Conservation (phyloP, 306 rosid genomes). For the Prunus fruticosa region DNA sequence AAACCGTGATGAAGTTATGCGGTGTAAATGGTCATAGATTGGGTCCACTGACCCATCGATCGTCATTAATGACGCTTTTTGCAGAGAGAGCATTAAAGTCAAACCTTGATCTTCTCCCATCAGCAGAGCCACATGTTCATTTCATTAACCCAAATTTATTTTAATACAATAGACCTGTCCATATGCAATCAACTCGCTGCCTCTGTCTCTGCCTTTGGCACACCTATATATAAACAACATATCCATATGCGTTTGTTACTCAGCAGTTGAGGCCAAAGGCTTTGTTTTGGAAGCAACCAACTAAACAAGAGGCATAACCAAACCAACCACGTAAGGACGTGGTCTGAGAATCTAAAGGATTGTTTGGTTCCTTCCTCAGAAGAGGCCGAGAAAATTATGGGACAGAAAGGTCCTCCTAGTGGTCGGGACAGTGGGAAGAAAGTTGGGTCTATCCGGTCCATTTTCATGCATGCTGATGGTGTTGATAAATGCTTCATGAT, state of each 20-base stretch:
- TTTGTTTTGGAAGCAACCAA: background rate
- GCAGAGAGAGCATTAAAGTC: background rate
- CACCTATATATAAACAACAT: background rate
- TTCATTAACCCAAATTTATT: background rate
- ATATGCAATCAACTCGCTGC: background rate
- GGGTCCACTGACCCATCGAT: background rate
- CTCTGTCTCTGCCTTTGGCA: background rate
- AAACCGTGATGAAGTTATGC: too few species aligned
- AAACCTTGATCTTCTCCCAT: background rate
- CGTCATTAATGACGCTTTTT: constrained; percentile 14
- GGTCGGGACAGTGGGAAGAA: constrained; percentile 15
- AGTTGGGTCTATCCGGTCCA: constrained; percentile 46
- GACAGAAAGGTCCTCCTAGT: background rate
- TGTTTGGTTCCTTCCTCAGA: constrained; percentile 21
- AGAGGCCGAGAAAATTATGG: constrained; percentile 18
- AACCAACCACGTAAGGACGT: background rate
- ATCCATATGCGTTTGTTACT: background rate
- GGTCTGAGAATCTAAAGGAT: background rate
- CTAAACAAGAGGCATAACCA: background rate
- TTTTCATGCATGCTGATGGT: constrained; percentile 78
- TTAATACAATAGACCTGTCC: background rate
- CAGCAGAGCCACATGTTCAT: background rate
- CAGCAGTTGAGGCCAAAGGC: background rate
- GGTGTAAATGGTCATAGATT: too few species aligned
- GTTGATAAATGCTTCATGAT: constrained; percentile 51